Conservation (phyloP, 2,329 filamentous ascomycete genomes). For the Cucurbitaria berberidis region DNA sequence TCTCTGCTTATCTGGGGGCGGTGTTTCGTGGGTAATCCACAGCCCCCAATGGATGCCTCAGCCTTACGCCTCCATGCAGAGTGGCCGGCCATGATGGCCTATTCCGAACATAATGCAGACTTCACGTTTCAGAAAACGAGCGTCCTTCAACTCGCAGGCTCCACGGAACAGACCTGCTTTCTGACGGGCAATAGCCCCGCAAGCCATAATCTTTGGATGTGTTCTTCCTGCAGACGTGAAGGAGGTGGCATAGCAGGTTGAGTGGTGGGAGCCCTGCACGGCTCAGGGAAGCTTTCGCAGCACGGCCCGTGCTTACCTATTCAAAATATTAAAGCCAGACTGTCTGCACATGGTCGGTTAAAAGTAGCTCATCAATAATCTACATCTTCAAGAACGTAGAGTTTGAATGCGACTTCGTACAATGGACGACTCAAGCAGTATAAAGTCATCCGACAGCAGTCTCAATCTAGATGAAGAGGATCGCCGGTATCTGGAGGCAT, state of each 20-base stretch:
- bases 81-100: not conserved
- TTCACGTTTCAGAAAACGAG: not conserved
- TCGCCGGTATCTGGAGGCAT: constrained; percentile 4
- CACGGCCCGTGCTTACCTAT: not conserved
- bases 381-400: not conserved
- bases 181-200: not conserved
- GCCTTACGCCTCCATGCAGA: constrained; percentile 9
- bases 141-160: not conserved
- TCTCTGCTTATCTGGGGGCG: not conserved
- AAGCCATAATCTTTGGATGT: not conserved
- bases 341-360: not conserved
- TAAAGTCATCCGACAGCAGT: constrained; percentile 9
- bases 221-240: constrained; percentile 2
- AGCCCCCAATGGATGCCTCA: constrained; percentile 5
- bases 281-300: not conserved
- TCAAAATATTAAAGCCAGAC: not conserved
- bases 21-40: not conserved
- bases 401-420: not conserved
- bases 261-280: not conserved
- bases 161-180: not conserved
- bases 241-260: not conserved
- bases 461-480: constrained; percentile 6
- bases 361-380: too few relatives aligned
- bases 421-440: constrained; percentile 3
- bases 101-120: not conserved